Conservation (phyloP, 164 flowering plant genomes). For the Saururus chinensis region DNA sequence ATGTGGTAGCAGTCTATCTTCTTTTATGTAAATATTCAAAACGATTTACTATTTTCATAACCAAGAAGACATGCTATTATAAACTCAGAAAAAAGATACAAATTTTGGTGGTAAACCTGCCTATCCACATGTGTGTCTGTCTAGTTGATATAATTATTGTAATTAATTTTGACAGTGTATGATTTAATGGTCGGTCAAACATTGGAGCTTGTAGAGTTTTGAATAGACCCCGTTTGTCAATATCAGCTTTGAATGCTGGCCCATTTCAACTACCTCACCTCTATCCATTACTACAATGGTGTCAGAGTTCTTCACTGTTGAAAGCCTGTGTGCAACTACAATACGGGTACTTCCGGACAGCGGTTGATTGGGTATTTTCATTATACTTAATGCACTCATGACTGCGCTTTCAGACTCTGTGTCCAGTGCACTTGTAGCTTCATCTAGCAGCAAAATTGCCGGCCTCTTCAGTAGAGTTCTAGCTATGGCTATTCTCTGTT, state of each 20-base stretch:
- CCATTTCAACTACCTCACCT: conserved; percentile 57
- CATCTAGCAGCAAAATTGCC: conserved; percentile 47
- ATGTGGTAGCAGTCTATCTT: too few species aligned
- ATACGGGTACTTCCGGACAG: conserved; percentile 33
- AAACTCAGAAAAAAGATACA: too few species aligned
- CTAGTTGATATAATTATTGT: too few species aligned
- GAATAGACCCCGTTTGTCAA: conserved; percentile 41
- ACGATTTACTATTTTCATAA: too few species aligned
- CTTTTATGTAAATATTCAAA: too few species aligned
- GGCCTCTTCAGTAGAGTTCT: conserved; percentile 59
- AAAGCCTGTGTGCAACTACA: conserved; percentile 62
- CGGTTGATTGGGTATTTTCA: conserved; percentile 7
- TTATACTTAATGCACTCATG: conserved; percentile 33
- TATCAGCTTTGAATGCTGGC: conserved; percentile 36
- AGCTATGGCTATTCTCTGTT: conserved; percentile 70
- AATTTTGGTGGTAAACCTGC: too few species aligned
- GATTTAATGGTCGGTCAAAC: conserved; percentile 7
- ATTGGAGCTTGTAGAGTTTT: conserved; percentile 38
- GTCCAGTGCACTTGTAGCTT: conserved; percentile 77
- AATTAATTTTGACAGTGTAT: too few species aligned
- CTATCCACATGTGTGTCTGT: too few species aligned
- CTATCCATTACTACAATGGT: conserved; percentile 54
- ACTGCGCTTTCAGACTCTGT: conserved; percentile 48
- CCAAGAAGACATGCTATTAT: too few species aligned
- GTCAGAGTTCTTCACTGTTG: conserved; percentile 51